A percentile compares a stretch with the other conserved stretches of the same genome.
phyloP scores from a whole-genome alignment of 805 yeast genomes.

The Kazachstania kunashirensis region DNA sequence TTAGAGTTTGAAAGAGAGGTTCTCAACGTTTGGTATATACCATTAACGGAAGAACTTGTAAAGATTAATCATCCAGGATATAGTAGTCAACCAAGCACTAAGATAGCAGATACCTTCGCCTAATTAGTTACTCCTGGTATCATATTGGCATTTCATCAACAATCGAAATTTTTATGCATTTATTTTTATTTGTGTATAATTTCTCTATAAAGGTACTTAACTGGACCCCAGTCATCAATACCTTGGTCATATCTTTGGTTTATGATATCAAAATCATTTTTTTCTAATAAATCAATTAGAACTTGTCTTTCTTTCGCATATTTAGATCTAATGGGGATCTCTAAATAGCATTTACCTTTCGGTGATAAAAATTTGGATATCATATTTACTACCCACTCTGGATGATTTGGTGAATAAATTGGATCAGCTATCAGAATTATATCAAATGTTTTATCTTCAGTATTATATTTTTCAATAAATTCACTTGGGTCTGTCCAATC shows the following conservation, averaged over 20 bases:
- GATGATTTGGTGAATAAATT: constrained; percentile 75
- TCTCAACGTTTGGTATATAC: constrained; percentile 20
- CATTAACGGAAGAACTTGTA: constrained; percentile 15
- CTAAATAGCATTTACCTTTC: constrained; percentile 42
- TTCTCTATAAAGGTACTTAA: constrained; percentile 40
- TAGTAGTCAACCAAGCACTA: constrained; percentile 3
- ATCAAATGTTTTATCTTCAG: constrained; percentile 34
- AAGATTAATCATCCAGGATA: constrained; percentile 1
- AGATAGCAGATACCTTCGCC: constrained; percentile 7
- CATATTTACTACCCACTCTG: constrained; percentile 58
- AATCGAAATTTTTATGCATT: not conserved
- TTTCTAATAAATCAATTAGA: constrained; percentile 47
- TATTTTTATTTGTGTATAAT: constrained; percentile 15
- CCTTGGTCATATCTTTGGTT: constrained; percentile 48
- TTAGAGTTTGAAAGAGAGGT: constrained; percentile 9
- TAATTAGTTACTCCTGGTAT: not conserved
- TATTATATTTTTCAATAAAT: constrained; percentile 27
- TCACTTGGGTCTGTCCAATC: constrained; percentile 69
- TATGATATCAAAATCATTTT: constrained; percentile 22
- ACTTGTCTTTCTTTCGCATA: constrained; percentile 55
- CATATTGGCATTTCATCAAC: not conserved
- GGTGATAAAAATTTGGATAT: constrained; percentile 42
- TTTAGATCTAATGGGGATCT: constrained; percentile 63
- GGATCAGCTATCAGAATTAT: constrained; percentile 79
- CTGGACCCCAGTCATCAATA: constrained; percentile 76